These are phyloP conservation scores for Madurella fahalii DNA, from an alignment of 2,329 filamentous ascomycete species.

Conservation along the genomic window DNA sequence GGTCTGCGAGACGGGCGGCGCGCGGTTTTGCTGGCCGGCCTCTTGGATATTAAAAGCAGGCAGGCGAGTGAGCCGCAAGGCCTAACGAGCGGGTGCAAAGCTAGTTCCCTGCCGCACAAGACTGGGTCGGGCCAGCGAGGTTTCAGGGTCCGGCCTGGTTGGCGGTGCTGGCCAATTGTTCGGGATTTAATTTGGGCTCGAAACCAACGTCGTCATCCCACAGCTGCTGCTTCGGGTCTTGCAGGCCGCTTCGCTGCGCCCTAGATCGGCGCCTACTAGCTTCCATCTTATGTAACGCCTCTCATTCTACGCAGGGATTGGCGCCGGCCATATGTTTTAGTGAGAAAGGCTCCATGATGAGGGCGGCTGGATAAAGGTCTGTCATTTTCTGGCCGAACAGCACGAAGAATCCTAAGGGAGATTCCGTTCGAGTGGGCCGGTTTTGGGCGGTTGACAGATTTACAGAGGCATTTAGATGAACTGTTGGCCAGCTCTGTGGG, in stretches of 20 bases:
- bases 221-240: constrained; percentile 11
- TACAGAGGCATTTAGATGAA: too few relatives aligned
- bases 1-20: constrained; percentile 2
- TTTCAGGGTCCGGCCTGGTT: constrained; percentile 26
- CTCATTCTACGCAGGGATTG: background rate
- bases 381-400: too few relatives aligned
- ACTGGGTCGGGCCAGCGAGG: constrained; percentile 12
- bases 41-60: constrained; percentile 2
- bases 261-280: constrained; percentile 1
- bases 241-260: constrained; percentile 8
- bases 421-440: too few relatives aligned
- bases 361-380: background rate
- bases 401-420: too few relatives aligned
- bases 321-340: too few relatives aligned
- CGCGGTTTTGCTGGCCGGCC: constrained; percentile 13
- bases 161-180: constrained; percentile 24
- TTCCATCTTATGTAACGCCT: background rate
- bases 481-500: too few relatives aligned
- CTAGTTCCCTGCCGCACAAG: constrained; percentile 6
- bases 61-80: background rate
- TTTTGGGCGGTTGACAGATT: too few relatives aligned
- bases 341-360: background rate
- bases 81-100: background rate
- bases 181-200: constrained; percentile 24
- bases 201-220: constrained; percentile 29